phyloP scores from a whole-genome alignment of 306 rosid genomes.

The Dryas alaskensis region DNA sequence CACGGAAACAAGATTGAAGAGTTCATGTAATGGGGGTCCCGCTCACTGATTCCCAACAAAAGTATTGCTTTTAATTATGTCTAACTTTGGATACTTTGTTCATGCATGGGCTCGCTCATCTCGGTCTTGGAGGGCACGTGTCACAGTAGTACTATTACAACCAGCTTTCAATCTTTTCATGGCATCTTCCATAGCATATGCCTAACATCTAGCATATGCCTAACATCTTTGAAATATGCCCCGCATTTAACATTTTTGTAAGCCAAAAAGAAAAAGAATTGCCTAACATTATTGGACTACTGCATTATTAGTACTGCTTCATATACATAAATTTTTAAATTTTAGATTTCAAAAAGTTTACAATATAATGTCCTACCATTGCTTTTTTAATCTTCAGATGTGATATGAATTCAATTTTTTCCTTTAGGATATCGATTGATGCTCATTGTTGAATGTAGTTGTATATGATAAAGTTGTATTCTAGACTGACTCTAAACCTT shows the following conservation, averaged over 20 bases:
- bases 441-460: too few species aligned
- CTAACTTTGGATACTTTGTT: background rate
- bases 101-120: background rate
- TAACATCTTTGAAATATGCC: background rate
- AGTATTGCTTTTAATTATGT: background rate
- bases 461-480: too few species aligned
- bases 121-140: background rate
- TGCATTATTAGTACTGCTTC: too few species aligned
- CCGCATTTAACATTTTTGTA: background rate
- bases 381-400: too few species aligned
- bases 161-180: constrained; percentile 18
- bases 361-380: too few species aligned
- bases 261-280: background rate
- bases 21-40: constrained; percentile 9
- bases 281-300: too few species aligned
- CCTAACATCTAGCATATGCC: constrained; percentile 23
- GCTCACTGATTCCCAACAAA: background rate
- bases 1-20: background rate
- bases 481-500: too few species aligned
- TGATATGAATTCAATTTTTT: too few species aligned
- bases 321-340: too few species aligned
- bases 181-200: constrained; percentile 48
- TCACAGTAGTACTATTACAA: constrained; percentile 15
- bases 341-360: too few species aligned
- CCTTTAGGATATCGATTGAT: too few species aligned